phyloP scores from a whole-genome alignment of 2,329 filamentous ascomycete genomes.

The Colletotrichum sidae region DNA sequence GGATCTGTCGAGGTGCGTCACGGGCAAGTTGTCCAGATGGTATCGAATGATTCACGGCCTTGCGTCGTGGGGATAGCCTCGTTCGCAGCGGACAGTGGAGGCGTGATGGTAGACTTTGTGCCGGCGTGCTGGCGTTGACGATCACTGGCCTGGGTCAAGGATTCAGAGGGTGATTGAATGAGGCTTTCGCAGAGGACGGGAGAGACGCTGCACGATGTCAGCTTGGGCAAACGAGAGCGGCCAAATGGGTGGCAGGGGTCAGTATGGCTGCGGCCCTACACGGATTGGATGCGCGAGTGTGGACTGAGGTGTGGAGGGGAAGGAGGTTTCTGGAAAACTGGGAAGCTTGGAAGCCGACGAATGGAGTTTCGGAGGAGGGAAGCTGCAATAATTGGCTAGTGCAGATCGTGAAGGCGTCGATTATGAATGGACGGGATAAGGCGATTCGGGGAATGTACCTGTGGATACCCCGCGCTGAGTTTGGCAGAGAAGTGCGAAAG shows the following conservation, averaged over 20 bases:
- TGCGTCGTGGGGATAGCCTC: conserved; percentile 35
- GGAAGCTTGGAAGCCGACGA: conserved; percentile 29
- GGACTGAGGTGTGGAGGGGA: conserved; percentile 13
- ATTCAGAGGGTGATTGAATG: conserved; percentile 27
- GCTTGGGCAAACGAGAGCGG: conserved; percentile 26
- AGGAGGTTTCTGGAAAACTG: conserved; percentile 32
- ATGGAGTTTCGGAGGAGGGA: conserved; percentile 18
- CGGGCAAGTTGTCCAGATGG: conserved; percentile 17
- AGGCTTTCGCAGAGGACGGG: conserved; percentile 36
- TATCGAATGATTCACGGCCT: conserved; percentile 19
- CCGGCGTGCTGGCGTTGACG: conserved; percentile 23
- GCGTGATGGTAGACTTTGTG: conserved; percentile 13
- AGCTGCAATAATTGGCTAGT: conserved; percentile 32
- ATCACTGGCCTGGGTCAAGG: conserved; percentile 36
- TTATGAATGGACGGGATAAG: background rate
- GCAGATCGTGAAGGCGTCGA: conserved; percentile 20
- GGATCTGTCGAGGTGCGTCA: conserved; percentile 4
- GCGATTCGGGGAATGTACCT: background rate
- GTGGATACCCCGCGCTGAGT: too few relatives aligned
- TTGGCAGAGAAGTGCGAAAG: too few relatives aligned
- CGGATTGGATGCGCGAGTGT: background rate
- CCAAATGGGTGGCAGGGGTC: conserved; percentile 24
- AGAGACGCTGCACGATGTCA: conserved; percentile 34
- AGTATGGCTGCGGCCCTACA: too few relatives aligned
- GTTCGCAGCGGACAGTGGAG: conserved; percentile 23